Evolutionary conservation across 495 filamentous ascomycete species (phyloP), one percentile per base, ranked within the genome.

Genomic region (Sporormia fimetaria): DNA sequence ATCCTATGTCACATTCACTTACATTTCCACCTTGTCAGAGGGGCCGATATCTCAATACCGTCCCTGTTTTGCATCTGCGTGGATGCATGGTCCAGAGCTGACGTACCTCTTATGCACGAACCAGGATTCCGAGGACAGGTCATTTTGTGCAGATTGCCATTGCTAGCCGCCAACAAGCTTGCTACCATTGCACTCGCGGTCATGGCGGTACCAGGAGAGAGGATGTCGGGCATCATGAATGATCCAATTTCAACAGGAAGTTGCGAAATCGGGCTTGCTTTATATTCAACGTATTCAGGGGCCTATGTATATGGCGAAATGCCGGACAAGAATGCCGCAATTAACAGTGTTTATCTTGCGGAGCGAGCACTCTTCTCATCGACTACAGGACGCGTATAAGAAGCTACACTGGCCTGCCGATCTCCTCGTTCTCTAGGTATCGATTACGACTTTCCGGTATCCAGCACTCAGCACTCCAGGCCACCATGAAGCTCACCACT

Each of bases 401-500:
- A 27, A 27, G 25, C 7, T 27, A n/a, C 25, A 7, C 25, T 27
- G 7, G 25, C 12, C 25, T 7, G 7, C 25, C 12, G 7, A 7
- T 27, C 25, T 27, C 25, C 12, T 7, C 7, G 12, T 27, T 12
- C 25, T 7, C 25, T 7, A 27, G 25, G 7, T 7, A 27, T 27
- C 25, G 7, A 27, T 12, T 12, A 7, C 7, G 7, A 7, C 25
- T 7, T 12, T 27, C 25, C 12, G 7, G 12, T 27, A 27, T 27
- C 25, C 25, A 7, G 12, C 21, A 20, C 18, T 18, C 42, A 28
- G 9, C 22, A 21, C 3, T 33, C 11, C 25, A 2, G 26, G 6
- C 15, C 47, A 45, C 40, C 22, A 51, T 51, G 47, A 51, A 51
- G 47, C n/a, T 51, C 47, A 33, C 28, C 24, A 35, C 40, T 34